phyloP scores from a whole-genome alignment of 768 basidiomycete genomes.

The Suillus sp. region DNA sequence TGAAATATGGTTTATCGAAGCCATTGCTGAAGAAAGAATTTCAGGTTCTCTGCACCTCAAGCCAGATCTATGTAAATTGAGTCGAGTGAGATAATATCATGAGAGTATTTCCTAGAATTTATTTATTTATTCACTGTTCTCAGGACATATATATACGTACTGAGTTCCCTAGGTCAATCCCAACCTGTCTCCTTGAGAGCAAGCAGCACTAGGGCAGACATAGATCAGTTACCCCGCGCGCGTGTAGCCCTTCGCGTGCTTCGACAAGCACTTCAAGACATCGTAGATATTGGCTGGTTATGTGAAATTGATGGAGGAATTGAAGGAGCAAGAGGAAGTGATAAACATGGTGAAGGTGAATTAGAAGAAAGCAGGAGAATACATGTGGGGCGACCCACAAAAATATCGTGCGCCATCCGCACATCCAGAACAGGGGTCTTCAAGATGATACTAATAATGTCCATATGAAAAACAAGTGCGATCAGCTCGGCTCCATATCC shows the following conservation, averaged over 20 bases:
- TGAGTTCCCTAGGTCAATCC: constrained; percentile 12
- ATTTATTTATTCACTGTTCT: too few relatives aligned
- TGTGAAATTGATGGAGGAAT: neutral
- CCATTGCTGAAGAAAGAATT: constrained; percentile 4
- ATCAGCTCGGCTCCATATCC: too few relatives aligned
- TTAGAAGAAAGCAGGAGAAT: neutral
- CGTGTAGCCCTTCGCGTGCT: constrained; percentile 47
- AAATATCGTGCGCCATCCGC: constrained; percentile 42
- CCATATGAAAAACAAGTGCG: constrained; percentile 20
- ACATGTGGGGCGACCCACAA: neutral
- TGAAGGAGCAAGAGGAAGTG: neutral
- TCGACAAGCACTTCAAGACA: constrained; percentile 53
- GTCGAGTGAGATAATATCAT: neutral
- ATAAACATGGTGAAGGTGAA: neutral
- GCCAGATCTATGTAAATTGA: constrained; percentile 22
- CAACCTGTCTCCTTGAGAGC: constrained; percentile 42
- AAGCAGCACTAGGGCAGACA: constrained; percentile 39
- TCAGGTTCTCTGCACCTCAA: constrained; percentile 30
- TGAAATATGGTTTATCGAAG: constrained; percentile 1
- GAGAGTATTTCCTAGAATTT: neutral
- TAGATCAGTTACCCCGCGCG: constrained; percentile 43
- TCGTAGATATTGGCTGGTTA: constrained; percentile 52
- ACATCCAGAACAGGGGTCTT: constrained; percentile 62
- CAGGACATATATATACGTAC: constrained; percentile 14
- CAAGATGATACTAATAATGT: constrained; percentile 69